These are phyloP conservation scores for Fragaria nilgerrensis DNA, from an alignment of 306 rosid species.

Conservation along the genomic window DNA sequence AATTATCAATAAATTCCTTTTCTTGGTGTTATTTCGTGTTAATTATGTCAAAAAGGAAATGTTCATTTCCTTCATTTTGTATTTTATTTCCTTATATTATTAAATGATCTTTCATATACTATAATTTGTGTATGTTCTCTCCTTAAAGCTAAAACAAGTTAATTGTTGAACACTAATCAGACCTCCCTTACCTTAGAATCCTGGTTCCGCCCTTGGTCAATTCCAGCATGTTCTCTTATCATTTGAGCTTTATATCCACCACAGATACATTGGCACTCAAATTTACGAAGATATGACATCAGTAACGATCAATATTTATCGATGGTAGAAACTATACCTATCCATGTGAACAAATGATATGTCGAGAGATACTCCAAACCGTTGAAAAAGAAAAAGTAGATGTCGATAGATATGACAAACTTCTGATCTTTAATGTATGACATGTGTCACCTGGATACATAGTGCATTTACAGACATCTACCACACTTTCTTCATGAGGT, in stretches of 20 bases:
- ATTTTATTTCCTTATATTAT: no score
- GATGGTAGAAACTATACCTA: not conserved
- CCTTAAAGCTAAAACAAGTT: no score
- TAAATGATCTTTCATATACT: no score
- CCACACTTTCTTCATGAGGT: not conserved
- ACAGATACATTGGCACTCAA: not conserved
- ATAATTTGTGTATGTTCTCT: no score
- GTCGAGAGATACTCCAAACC: not conserved
- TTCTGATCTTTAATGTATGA: not conserved
- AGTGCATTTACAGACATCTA: not conserved
- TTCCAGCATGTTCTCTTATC: not conserved
- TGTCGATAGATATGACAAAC: not conserved
- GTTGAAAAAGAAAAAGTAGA: not conserved
- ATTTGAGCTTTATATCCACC: not conserved
- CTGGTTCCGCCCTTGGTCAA: no score
- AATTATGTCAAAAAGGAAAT: no score
- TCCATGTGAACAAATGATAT: not conserved
- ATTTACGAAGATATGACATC: not conserved
- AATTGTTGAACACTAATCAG: no score
- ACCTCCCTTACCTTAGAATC: no score
- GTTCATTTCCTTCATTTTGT: no score
- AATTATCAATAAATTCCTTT: no score
- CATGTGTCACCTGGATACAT: not conserved
- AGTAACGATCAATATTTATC: not conserved
- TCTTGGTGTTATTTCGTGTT: no score